phyloP scores from a whole-genome alignment of 495 filamentous ascomycete genomes.

The Neurospora sp. region DNA sequence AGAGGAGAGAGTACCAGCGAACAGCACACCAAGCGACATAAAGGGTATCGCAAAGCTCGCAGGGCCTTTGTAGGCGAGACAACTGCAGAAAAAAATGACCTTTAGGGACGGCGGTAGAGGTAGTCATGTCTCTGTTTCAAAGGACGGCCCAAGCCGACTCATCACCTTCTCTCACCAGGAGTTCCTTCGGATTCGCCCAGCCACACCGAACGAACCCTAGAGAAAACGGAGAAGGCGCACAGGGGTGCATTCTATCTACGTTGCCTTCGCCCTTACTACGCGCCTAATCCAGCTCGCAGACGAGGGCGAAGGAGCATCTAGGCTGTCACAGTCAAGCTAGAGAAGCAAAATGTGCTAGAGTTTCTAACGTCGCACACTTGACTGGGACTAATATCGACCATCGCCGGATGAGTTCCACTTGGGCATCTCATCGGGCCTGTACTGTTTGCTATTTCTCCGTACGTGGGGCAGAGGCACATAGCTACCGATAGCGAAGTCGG shows the following conservation, averaged over 20 bases:
- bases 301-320: background rate
- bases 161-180: background rate
- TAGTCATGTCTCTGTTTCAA: background rate
- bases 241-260: accelerated
- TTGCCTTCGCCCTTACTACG: background rate
- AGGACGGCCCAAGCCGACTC: background rate
- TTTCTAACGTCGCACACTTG: background rate
- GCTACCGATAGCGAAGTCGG: background rate
- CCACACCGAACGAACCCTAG: background rate
- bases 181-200: background rate
- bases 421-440: background rate
- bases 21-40: background rate
- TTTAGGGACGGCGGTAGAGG: background rate
- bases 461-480: background rate
- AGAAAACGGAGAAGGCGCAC: background rate
- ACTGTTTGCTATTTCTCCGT: background rate
- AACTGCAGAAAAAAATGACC: background rate
- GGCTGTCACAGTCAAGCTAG: background rate
- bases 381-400: background rate
- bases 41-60: background rate
- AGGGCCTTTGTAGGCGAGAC: background rate
- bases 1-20: background rate
- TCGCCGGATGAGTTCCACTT: background rate
- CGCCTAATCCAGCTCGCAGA: background rate
- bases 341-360: background rate